Evolutionary conservation across 306 rosid genomes (phyloP).

Genomic region (Cicer cuneatum): DNA sequence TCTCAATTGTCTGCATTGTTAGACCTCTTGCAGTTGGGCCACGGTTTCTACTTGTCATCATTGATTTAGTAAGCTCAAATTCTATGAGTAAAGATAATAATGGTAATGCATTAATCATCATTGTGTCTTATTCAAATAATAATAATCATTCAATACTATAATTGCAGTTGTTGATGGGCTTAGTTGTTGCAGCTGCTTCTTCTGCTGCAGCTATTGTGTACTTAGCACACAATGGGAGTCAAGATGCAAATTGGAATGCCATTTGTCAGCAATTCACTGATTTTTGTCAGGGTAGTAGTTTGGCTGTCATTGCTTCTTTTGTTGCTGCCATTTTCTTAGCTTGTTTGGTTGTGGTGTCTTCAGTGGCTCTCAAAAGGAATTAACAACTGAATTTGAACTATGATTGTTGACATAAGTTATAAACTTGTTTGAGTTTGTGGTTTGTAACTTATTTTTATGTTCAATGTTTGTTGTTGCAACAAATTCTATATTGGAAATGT

Average conservation of each 20-base stretch:
- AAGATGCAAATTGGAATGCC: constrained; percentile 68
- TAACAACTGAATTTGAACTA: constrained; percentile 22
- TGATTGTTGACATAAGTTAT: constrained; percentile 17
- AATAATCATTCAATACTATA: not conserved
- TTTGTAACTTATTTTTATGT: constrained; percentile 39
- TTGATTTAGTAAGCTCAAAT: constrained; percentile 58
- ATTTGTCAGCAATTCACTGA: constrained; percentile 51
- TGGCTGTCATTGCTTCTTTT: constrained; percentile 58
- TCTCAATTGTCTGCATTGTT: constrained; percentile 65
- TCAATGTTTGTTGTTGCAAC: not conserved
- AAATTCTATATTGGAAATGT: not conserved
- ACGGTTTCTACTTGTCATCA: constrained; percentile 55
- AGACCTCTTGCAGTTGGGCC: constrained; percentile 58
- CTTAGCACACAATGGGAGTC: constrained; percentile 71
- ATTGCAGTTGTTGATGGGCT: constrained; percentile 55
- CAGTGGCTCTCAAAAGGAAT: constrained; percentile 55
- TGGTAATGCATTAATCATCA: not conserved
- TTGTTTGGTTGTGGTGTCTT: constrained; percentile 52
- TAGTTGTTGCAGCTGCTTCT: constrained; percentile 55
- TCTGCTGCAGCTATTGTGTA: constrained; percentile 59
- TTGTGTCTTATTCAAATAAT: not conserved
- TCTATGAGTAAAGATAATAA: constrained; percentile 20
- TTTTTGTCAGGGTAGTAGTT: constrained; percentile 58
- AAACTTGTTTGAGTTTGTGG: constrained; percentile 41
- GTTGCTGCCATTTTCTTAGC: constrained; percentile 46